Conservation (phyloP, 352 stramenopile genomes). For the Globisporangium spiculum region DNA sequence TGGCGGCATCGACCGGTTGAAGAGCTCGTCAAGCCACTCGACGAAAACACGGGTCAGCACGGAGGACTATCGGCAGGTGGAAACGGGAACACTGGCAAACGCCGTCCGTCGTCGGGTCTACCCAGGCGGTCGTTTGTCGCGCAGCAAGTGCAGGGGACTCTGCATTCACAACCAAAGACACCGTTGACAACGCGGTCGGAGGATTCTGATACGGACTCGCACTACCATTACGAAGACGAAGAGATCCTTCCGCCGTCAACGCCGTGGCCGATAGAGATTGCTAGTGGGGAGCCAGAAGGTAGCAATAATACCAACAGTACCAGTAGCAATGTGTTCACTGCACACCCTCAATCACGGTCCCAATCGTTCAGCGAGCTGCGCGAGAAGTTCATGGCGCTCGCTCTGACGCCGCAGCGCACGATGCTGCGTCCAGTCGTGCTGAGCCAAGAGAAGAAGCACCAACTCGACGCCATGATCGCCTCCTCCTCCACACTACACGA, state of each 20-base stretch:
- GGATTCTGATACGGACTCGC: constrained; percentile 44
- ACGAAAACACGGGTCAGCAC: constrained; percentile 20
- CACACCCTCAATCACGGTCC: neutral
- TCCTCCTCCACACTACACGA: constrained; percentile 10
- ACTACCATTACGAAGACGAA: constrained; percentile 65
- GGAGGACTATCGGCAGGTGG: neutral
- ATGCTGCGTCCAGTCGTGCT: constrained; percentile 16
- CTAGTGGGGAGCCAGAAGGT: neutral
- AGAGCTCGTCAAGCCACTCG: constrained; percentile 48
- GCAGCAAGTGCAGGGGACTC: constrained; percentile 13
- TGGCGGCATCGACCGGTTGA: constrained; percentile 62
- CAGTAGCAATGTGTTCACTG: neutral
- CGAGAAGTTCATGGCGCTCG: constrained; percentile 19
- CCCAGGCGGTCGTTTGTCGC: neutral
- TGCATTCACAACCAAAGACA: constrained; percentile 16
- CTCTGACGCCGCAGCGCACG: constrained; percentile 21
- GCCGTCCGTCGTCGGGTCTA: neutral
- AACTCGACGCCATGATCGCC: constrained; percentile 11
- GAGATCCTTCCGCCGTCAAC: constrained; percentile 49
- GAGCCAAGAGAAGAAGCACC: constrained; percentile 9
- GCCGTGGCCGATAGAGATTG: constrained; percentile 31
- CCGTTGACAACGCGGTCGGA: constrained; percentile 40
- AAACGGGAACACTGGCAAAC: neutral
- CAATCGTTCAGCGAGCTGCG: constrained; percentile 27
- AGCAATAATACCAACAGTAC: constrained; percentile 1